These are phyloP conservation scores for Lepiota venenata DNA, from an alignment of 768 basidiomycete genomes.

Conservation along the genomic window DNA sequence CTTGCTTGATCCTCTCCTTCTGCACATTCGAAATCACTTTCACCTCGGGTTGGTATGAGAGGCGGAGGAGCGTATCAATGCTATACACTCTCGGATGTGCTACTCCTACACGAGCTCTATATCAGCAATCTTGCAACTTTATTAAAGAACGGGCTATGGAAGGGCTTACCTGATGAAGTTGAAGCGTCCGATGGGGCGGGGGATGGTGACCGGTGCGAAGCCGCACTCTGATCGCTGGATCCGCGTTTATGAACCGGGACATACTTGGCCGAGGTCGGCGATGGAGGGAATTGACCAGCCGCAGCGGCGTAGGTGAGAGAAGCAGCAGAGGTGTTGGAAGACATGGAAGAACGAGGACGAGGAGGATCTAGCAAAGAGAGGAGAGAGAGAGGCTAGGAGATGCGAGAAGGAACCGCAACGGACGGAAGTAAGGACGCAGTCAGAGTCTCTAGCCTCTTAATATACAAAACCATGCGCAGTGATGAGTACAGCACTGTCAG, in stretches of 20 bases:
- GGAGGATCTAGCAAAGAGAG: not conserved
- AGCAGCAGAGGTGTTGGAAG: not conserved
- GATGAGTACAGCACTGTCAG: not conserved
- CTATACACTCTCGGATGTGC: constrained; percentile 1
- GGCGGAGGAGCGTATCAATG: constrained; percentile 4
- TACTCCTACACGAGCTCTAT: not conserved
- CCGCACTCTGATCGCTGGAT: not conserved
- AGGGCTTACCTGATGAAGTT: not conserved
- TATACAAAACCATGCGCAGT: not conserved
- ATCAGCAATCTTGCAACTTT: not conserved
- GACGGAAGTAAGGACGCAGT: not conserved
- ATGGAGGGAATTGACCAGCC: not conserved
- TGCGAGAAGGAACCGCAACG: not conserved
- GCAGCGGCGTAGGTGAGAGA: not conserved
- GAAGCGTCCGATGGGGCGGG: constrained; percentile 8
- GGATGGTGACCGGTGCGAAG: not conserved
- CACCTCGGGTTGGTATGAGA: constrained; percentile 8
- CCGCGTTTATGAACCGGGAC: constrained; percentile 5
- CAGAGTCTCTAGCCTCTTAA: not conserved
- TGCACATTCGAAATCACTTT: not conserved
- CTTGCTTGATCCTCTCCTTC: constrained; percentile 7
- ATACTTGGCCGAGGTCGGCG: constrained; percentile 4
- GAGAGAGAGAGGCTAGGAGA: not conserved
- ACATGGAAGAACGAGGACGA: not conserved
- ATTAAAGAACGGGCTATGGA: not conserved